These are phyloP conservation scores for Wallacemonas sp. DNA, from an alignment of 208 protist species.

Conservation along the genomic window DNA sequence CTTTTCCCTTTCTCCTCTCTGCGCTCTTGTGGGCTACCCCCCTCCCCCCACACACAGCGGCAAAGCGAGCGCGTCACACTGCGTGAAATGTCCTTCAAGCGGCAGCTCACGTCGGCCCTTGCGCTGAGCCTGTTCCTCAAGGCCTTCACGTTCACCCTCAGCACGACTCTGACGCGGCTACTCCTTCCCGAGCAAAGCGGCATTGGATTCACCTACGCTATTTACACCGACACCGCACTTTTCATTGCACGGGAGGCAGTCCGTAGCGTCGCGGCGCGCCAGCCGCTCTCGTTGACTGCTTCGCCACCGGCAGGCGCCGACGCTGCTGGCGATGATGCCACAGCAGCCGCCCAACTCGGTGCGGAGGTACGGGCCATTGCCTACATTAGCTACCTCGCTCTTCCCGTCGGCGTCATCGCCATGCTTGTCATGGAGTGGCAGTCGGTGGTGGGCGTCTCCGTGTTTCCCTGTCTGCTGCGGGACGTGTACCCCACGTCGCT, in stretches of 20 bases:
- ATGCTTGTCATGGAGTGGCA: conserved; percentile 20
- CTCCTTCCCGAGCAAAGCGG: conserved; percentile 72
- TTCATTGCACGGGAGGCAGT: conserved; percentile 77
- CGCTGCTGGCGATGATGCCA: neutral
- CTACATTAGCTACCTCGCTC: conserved; percentile 1
- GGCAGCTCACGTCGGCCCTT: conserved; percentile 59
- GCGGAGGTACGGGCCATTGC: neutral
- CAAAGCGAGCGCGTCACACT: no score
- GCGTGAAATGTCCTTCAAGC: conserved; percentile 64
- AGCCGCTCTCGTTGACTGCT: conserved; percentile 17
- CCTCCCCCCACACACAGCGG: no score
- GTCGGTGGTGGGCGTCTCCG: neutral
- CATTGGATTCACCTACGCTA: conserved; percentile 63
- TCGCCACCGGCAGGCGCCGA: neutral
- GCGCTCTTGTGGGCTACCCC: no score
- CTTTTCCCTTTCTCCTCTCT: neutral
- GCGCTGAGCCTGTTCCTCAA: conserved; percentile 64
- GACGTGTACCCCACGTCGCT: neutral
- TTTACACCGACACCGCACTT: conserved; percentile 81
- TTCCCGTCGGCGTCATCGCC: neutral
- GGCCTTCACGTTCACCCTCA: conserved; percentile 74
- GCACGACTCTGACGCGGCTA: conserved; percentile 57
- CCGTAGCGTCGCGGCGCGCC: conserved; percentile 56
- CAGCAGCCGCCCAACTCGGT: neutral
- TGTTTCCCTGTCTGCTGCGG: conserved; percentile 10